These are phyloP conservation scores for Sphaerulina populicola DNA, from an alignment of 2,329 filamentous ascomycete species.

Conservation along the genomic window DNA sequence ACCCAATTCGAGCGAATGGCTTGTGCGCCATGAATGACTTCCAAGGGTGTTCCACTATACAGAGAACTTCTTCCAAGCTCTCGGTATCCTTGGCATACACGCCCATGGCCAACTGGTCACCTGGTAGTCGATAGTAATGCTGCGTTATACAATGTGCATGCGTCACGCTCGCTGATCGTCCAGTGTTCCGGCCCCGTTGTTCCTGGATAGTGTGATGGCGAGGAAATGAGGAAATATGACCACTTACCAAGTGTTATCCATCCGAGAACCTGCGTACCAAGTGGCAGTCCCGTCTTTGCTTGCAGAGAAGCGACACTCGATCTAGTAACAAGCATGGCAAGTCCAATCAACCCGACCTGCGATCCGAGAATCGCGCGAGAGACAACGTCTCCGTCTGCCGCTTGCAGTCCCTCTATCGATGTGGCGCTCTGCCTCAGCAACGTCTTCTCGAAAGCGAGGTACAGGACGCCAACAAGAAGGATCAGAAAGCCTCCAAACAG, in stretches of 20 bases:
- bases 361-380: conserved; percentile 56
- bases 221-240: neutral
- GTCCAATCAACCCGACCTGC: conserved; percentile 69
- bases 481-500: conserved; percentile 69
- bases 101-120: conserved; percentile 6
- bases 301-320: conserved; percentile 80
- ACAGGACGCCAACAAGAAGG: conserved; percentile 64
- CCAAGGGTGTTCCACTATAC: conserved; percentile 15
- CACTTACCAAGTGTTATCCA: conserved; percentile 65
- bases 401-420: conserved; percentile 25
- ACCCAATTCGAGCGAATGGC: conserved; percentile 5
- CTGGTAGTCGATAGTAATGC: neutral
- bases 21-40: conserved; percentile 7
- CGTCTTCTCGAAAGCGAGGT: conserved; percentile 68
- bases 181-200: neutral
- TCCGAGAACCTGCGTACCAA: conserved; percentile 78
- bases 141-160: neutral
- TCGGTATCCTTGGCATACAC: conserved; percentile 9
- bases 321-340: conserved; percentile 77
- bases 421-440: conserved; percentile 42
- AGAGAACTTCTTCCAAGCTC: conserved; percentile 14
- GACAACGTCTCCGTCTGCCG: conserved; percentile 36
- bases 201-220: neutral
- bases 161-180: neutral
- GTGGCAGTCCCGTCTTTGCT: conserved; percentile 72